phyloP scores from a whole-genome alignment of 2,329 filamentous ascomycete species.

The Diaporthe ilicicola region DNA sequence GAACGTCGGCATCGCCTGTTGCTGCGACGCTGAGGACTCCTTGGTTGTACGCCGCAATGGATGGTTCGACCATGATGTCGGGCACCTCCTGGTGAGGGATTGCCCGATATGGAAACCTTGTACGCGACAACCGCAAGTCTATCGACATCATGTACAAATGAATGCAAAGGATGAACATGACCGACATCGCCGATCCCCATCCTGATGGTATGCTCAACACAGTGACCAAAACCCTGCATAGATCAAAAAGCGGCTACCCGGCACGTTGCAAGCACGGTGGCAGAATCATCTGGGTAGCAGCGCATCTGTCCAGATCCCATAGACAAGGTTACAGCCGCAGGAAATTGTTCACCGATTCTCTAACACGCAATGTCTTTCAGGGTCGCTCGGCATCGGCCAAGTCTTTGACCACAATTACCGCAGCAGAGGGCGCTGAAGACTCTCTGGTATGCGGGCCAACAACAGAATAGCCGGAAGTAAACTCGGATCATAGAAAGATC shows the following conservation, averaged over 20 bases:
- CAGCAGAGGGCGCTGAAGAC: not conserved
- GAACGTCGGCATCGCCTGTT: not conserved
- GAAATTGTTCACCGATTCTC: not conserved
- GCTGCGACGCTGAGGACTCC: not conserved
- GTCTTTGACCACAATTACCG: not conserved
- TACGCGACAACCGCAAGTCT: too few relatives aligned
- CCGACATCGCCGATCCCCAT: not conserved
- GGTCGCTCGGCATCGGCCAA: not conserved
- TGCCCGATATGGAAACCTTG: too few relatives aligned
- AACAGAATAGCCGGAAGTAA: too few relatives aligned
- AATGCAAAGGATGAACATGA: not conserved
- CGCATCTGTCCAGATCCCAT: too few relatives aligned
- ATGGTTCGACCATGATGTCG: not conserved
- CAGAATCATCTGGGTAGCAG: not conserved
- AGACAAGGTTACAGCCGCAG: not conserved
- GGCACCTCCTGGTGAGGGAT: not conserved
- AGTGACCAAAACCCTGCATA: not conserved
- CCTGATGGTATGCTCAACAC: not conserved
- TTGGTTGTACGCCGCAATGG: not conserved
- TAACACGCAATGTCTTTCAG: not conserved
- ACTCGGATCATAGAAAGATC: not conserved
- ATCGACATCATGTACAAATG: not conserved
- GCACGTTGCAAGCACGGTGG: not conserved
- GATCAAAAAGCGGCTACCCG: not conserved
- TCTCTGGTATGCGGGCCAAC: not conserved